A percentile compares a stretch with the other conserved stretches of the same genome.
Conservation (phyloP, 106 monocot species). For the Phalaenopsis aphrodite region DNA sequence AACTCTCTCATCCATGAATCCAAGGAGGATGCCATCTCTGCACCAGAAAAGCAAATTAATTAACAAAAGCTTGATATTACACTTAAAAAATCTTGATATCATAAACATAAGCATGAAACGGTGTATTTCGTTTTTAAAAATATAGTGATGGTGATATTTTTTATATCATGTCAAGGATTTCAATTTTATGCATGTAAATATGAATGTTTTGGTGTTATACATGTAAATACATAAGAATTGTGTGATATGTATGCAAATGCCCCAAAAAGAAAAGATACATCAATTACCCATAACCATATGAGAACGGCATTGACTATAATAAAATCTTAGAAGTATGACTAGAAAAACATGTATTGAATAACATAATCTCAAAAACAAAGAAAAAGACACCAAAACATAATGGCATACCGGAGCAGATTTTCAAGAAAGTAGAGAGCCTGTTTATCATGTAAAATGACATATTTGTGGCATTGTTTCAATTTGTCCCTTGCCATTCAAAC, state of each 20-base stretch:
- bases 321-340: not conserved
- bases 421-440: not conserved
- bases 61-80: too few relatives aligned
- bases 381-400: not conserved
- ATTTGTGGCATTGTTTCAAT: not conserved
- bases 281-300: not conserved
- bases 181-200: too few relatives aligned
- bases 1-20: constrained; percentile 73
- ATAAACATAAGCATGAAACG: too few relatives aligned
- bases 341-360: not conserved
- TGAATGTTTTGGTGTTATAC: too few relatives aligned
- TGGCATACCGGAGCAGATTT: not conserved
- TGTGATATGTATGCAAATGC: too few relatives aligned
- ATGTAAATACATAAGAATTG: too few relatives aligned
- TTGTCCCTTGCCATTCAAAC: not conserved
- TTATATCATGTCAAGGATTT: too few relatives aligned
- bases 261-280: not conserved
- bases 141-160: too few relatives aligned
- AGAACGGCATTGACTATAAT: not conserved
- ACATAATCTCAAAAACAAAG: not conserved
- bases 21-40: constrained; percentile 65
- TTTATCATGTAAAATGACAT: not conserved
- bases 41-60: not conserved
- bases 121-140: too few relatives aligned
- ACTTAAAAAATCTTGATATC: too few relatives aligned